These are phyloP conservation scores for Aschersonia sp. DNA, from an alignment of 2,329 filamentous ascomycete species.

Conservation along the genomic window DNA sequence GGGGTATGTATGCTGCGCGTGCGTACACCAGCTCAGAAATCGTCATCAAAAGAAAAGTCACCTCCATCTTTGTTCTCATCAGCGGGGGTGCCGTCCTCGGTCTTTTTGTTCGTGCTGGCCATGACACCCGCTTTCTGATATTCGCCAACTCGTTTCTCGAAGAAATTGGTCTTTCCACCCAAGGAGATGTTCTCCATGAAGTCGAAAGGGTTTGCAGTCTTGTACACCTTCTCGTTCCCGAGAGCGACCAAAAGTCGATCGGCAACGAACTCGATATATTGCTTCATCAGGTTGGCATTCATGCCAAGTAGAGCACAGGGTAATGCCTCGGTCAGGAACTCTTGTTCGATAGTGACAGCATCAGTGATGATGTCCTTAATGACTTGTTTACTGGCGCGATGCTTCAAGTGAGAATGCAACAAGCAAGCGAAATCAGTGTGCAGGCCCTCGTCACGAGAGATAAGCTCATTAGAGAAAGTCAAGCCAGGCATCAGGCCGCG, in stretches of 20 bases:
- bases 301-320: conserved; percentile 90
- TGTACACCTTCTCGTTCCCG: conserved; percentile 89
- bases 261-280: conserved; percentile 99
- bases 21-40: conserved; percentile 54
- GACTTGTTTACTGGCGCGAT: conserved; percentile 69
- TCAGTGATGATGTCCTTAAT: conserved; percentile 85
- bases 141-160: conserved; percentile 98
- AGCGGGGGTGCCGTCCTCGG: conserved; percentile 31
- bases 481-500: conserved; percentile 96
- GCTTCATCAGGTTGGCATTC: conserved; percentile 95
- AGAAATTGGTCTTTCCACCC: conserved; percentile 99
- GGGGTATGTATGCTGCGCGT: conserved; percentile 5
- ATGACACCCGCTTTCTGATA: conserved; percentile 99
- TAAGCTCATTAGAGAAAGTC: conserved; percentile 99
- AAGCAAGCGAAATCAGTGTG: conserved; percentile 99
- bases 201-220: conserved; percentile 90
- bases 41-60: conserved; percentile 88
- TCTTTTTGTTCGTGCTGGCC: conserved; percentile 68
- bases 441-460: conserved; percentile 97
- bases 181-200: conserved; percentile 99
- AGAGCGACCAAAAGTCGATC: conserved; percentile 87
- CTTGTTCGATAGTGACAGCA: conserved; percentile 87
- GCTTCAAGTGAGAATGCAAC: conserved; percentile 91
- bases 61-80: conserved; percentile 44
- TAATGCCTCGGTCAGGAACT: conserved; percentile 93